Conservation (phyloP, 495 filamentous ascomycete species). For the Lophium mytilinum region DNA sequence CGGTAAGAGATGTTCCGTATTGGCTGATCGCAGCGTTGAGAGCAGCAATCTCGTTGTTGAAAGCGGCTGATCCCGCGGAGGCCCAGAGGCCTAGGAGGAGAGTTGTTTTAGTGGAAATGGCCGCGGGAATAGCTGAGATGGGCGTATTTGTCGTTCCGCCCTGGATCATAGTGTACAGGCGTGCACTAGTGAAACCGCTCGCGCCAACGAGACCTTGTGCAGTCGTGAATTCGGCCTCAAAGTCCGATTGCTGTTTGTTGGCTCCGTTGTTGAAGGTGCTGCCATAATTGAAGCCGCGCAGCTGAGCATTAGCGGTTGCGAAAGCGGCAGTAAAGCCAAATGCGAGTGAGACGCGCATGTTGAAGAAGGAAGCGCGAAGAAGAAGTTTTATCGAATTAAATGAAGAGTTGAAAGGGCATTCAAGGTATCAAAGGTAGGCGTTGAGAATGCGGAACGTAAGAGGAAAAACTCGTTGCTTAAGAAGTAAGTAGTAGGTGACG, state of each 20-base stretch:
- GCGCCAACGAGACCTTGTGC: conserved; percentile 62
- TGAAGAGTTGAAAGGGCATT: too few species aligned
- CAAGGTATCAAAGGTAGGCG: too few species aligned
- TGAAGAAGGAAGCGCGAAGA: neutral
- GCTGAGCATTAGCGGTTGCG: neutral
- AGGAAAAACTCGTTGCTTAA: too few species aligned
- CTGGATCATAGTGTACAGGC: conserved; percentile 58
- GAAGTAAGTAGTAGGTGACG: too few species aligned
- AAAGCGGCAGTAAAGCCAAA: neutral
- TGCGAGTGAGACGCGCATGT: neutral
- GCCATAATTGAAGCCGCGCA: conserved; percentile 75
- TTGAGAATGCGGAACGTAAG: too few species aligned
- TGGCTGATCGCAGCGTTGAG: conserved; percentile 51
- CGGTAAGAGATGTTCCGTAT: conserved; percentile 52
- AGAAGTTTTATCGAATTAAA: too few species aligned
- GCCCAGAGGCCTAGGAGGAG: conserved; percentile 75
- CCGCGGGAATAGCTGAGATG: conserved; percentile 67
- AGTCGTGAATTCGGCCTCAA: conserved; percentile 59
- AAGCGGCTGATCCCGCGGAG: conserved; percentile 51
- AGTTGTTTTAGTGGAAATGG: conserved; percentile 59
- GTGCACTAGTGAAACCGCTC: conserved; percentile 66
- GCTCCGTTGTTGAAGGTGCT: conserved; percentile 49
- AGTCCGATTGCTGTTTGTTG: conserved; percentile 57
- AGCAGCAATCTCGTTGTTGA: conserved; percentile 61
- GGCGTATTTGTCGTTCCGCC: conserved; percentile 49